These are phyloP conservation scores for Aspergillus fructus DNA, from an alignment of 2,329 filamentous ascomycete species.

Conservation along the genomic window DNA sequence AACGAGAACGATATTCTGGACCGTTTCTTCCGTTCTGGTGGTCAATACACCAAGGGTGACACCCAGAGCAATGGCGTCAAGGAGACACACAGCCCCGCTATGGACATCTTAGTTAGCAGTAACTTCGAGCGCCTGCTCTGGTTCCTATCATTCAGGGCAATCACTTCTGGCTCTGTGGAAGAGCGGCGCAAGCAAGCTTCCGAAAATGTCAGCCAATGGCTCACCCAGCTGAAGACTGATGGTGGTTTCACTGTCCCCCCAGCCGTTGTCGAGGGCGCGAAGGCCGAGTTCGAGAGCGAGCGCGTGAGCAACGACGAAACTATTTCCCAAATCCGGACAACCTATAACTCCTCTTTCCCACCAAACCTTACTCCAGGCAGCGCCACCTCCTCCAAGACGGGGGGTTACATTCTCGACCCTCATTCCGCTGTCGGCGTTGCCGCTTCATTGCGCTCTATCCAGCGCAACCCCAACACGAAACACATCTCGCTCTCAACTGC, in stretches of 20 bases:
- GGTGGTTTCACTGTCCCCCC: slow-evolving; percentile 80
- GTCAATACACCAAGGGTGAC: slow-evolving; percentile 83
- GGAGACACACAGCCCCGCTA: slow-evolving; percentile 89
- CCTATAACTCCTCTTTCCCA: slow-evolving; percentile 58
- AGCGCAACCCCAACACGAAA: slow-evolving; percentile 51
- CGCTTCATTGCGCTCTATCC: slow-evolving; percentile 69
- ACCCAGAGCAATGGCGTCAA: slow-evolving; percentile 68
- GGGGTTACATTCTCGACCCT: slow-evolving; percentile 83
- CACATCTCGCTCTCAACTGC: slow-evolving; percentile 90
- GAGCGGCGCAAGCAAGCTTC: slow-evolving; percentile 56
- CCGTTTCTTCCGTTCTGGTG: slow-evolving; percentile 78
- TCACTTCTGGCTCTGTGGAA: slow-evolving; percentile 40
- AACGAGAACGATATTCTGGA: slow-evolving; percentile 98
- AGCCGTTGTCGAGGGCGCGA: slow-evolving; percentile 69
- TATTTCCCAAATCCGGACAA: slow-evolving; percentile 59
- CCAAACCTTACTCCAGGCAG: slow-evolving; percentile 36
- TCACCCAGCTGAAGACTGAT: slow-evolving; percentile 73
- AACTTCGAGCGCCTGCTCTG: slow-evolving; percentile 96
- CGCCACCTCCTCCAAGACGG: slow-evolving; percentile 41
- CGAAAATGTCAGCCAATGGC: slow-evolving; percentile 75
- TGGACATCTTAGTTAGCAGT: slow-evolving; percentile 95
- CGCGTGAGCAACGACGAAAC: slow-evolving; percentile 65
- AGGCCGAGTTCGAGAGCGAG: slow-evolving; percentile 78
- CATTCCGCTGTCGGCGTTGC: slow-evolving; percentile 86
- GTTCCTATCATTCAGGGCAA: slow-evolving; percentile 77